Conservation (phyloP, 352 stramenopile species). For the Phytophthora capsici region DNA sequence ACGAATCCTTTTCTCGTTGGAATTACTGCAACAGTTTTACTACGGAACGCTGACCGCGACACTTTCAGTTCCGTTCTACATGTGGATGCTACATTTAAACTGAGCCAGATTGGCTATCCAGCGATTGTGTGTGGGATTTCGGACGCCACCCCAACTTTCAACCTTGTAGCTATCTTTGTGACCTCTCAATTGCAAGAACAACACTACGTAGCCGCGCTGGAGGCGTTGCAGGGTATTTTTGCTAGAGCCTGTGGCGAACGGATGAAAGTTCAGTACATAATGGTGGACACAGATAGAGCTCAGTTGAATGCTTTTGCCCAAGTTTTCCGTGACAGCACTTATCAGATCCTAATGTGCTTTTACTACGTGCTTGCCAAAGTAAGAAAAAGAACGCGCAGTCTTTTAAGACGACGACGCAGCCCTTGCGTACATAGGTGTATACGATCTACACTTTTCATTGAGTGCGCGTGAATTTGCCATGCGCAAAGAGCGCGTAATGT, state of each 20-base stretch:
- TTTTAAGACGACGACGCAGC: neutral
- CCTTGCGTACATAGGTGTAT: conserved; percentile 12
- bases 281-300: neutral
- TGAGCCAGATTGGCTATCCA: conserved; percentile 1
- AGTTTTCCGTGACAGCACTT: neutral
- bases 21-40: conserved; percentile 9
- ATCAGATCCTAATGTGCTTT: conserved; percentile 33
- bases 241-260: neutral
- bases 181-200: conserved; percentile 2
- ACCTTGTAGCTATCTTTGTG: conserved; percentile 2
- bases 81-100: conserved; percentile 7
- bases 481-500: neutral
- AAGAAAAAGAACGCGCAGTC: neutral
- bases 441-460: conserved; percentile 19
- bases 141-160: neutral
- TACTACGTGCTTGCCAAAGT: conserved; percentile 36
- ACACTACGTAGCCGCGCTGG: neutral
- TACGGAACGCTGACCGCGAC: neutral
- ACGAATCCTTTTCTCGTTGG: neutral
- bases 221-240: neutral
- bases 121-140: conserved; percentile 7
- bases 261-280: neutral
- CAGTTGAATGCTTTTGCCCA: neutral
- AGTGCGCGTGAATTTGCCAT: neutral
- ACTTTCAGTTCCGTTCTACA: neutral